Evolutionary conservation across 805 yeast species (phyloP).

Genomic region (Candida xyloterini): DNA sequence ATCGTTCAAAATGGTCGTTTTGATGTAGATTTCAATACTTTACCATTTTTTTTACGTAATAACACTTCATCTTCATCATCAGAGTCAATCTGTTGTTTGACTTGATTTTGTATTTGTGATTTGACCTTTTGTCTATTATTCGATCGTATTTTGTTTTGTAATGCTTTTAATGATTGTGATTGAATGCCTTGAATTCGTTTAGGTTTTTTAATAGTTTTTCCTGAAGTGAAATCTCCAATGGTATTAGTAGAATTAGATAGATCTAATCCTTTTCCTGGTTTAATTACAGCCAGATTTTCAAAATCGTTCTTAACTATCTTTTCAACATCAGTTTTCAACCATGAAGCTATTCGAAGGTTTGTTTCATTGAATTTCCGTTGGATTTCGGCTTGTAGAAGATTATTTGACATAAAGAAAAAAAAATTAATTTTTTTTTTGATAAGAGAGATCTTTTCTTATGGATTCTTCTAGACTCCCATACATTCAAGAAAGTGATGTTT

Average conservation of each 20-base stretch:
- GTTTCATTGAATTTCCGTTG: slow-evolving; percentile 41
- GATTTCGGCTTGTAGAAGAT: slow-evolving; percentile 40
- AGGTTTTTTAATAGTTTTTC: slow-evolving; percentile 12
- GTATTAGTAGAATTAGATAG: slow-evolving; percentile 3
- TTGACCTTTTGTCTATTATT: slow-evolving; percentile 18
- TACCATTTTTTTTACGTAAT: slow-evolving; percentile 11
- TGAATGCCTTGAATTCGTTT: slow-evolving; percentile 10
- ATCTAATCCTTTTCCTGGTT: slow-evolving; percentile 31
- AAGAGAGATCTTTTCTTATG: neutral
- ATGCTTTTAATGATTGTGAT: slow-evolving; percentile 23
- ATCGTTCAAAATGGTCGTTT: slow-evolving; percentile 26
- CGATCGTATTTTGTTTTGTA: slow-evolving; percentile 29
- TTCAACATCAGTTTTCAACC: slow-evolving; percentile 31
- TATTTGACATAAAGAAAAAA: slow-evolving; percentile 2
- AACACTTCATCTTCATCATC: slow-evolving; percentile 26
- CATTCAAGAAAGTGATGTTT: slow-evolving; percentile 4
- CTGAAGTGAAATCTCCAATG: slow-evolving; percentile 24
- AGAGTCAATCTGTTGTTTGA: slow-evolving; percentile 9
- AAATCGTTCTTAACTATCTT: slow-evolving; percentile 2
- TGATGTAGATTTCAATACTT: slow-evolving; percentile 4
- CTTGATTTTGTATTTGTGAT: slow-evolving; percentile 4
- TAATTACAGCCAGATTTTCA: slow-evolving; percentile 25
- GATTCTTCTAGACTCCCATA: slow-evolving; percentile 4
- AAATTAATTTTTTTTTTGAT: neutral
- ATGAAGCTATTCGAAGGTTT: slow-evolving; percentile 36